These are phyloP conservation scores for Sordaria brevicollis DNA, from an alignment of 495 filamentous ascomycete species.

Conservation along the genomic window DNA sequence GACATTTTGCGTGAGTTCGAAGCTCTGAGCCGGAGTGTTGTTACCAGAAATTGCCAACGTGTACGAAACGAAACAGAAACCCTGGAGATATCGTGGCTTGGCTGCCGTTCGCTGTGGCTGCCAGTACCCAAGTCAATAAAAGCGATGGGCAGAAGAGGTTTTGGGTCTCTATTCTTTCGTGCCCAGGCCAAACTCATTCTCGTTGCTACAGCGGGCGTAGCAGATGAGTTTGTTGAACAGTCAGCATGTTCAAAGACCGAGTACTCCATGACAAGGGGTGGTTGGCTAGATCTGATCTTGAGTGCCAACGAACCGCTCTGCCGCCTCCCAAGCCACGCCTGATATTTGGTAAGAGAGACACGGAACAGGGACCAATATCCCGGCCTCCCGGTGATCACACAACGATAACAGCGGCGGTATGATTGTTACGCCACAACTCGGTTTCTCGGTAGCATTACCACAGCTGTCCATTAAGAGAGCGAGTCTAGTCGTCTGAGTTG, in stretches of 20 bases:
- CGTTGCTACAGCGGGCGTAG: neutral
- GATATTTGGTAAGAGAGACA: neutral
- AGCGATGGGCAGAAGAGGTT: neutral
- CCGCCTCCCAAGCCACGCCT: neutral
- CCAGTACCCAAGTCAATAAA: neutral
- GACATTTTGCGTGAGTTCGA: neutral
- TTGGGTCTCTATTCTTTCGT: neutral
- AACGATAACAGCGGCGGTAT: neutral
- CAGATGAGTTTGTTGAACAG: neutral
- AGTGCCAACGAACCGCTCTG: neutral
- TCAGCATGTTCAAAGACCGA: neutral
- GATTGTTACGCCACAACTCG: neutral
- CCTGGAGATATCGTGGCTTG: neutral
- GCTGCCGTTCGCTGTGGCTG: neutral
- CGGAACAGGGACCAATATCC: neutral
- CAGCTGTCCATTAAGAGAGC: neutral
- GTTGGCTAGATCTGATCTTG: neutral
- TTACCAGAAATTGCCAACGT: neutral
- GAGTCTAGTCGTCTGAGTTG: neutral
- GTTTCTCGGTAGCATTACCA: neutral
- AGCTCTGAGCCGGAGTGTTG: neutral
- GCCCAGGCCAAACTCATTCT: neutral
- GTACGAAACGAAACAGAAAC: neutral
- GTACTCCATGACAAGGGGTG: neutral
- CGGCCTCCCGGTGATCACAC: neutral